A percentile compares a stretch with the other conserved stretches of the same genome.
Conservation (phyloP, 2,329 filamentous ascomycete species). For the Xylariaceae sp. region DNA sequence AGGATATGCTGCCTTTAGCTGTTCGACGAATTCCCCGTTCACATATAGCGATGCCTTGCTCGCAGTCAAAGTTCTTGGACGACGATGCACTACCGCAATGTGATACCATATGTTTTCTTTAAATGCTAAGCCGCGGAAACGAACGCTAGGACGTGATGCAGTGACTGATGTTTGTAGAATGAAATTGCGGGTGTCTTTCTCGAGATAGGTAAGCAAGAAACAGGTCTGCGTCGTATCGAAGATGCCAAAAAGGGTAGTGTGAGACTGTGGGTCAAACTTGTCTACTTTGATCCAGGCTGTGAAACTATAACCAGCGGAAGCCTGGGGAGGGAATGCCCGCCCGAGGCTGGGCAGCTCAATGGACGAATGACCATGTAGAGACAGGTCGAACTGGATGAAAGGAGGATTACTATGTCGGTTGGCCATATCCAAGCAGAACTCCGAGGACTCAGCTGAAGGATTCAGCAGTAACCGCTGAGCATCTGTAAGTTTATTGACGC, state of each 20-base stretch:
- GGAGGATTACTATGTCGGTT: slow-evolving; percentile 72
- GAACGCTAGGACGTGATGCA: slow-evolving; percentile 79
- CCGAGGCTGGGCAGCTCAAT: slow-evolving; percentile 86
- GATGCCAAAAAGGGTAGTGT: slow-evolving; percentile 94
- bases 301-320: slow-evolving; percentile 82
- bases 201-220: slow-evolving; percentile 89
- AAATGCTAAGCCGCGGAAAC: slow-evolving; percentile 83
- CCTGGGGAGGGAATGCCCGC: slow-evolving; percentile 75
- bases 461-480: slow-evolving; percentile 67
- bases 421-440: slow-evolving; percentile 71
- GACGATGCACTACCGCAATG: slow-evolving; percentile 79
- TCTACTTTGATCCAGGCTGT: slow-evolving; percentile 87
- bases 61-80: slow-evolving; percentile 67
- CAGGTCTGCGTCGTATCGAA: slow-evolving; percentile 91
- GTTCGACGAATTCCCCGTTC: slow-evolving; percentile 89
- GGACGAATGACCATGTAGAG: slow-evolving; percentile 80
- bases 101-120: slow-evolving; percentile 84
- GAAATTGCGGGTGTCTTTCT: slow-evolving; percentile 88
- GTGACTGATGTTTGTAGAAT: slow-evolving; percentile 94
- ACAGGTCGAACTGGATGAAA: slow-evolving; percentile 91
- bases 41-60: slow-evolving; percentile 87
- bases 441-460: slow-evolving; percentile 51
- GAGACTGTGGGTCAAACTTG: slow-evolving; percentile 74
- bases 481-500: slow-evolving; percentile 77
- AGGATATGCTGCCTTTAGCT: slow-evolving; percentile 85